A percentile compares a stretch with the other conserved stretches of the same genome.
Evolutionary conservation across 352 stramenopile genomes (phyloP).

Genomic region (Blastocystis sp.): DNA sequence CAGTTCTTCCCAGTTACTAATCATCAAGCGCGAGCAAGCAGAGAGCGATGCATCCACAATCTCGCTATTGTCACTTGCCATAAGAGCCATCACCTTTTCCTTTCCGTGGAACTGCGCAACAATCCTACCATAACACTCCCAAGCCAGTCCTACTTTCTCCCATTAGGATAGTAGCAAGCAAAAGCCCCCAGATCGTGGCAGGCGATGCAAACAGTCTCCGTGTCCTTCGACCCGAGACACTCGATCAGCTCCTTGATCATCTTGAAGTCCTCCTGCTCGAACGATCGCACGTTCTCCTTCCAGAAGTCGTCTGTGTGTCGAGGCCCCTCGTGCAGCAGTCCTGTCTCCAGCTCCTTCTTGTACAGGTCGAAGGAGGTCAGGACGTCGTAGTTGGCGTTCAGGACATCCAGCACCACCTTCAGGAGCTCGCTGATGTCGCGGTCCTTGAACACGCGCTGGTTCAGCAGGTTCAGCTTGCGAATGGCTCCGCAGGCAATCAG

Average conservation of each 20-base stretch:
- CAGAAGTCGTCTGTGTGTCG: constrained; percentile 51
- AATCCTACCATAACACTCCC: constrained; percentile 10
- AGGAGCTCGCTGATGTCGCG: constrained; percentile 15
- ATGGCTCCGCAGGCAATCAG: constrained; percentile 12
- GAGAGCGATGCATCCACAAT: constrained; percentile 44
- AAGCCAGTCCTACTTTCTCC: background rate
- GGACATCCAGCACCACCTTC: constrained; percentile 30
- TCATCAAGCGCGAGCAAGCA: constrained; percentile 53
- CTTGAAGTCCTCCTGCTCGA: constrained; percentile 55
- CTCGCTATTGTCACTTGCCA: constrained; percentile 43
- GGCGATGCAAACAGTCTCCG: constrained; percentile 28
- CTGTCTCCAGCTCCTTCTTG: background rate
- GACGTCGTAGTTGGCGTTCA: constrained; percentile 56
- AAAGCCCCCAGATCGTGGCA: constrained; percentile 17
- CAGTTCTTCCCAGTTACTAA: constrained; percentile 47
- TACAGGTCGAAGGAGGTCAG: constrained; percentile 53
- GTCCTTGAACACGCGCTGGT: constrained; percentile 60
- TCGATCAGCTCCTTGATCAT: constrained; percentile 35
- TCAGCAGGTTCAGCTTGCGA: constrained; percentile 59
- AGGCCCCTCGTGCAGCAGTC: background rate
- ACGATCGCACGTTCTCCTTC: constrained; percentile 58
- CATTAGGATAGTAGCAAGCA: constrained; percentile 28
- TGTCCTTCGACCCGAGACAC: background rate
- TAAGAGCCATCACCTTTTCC: constrained; percentile 48
- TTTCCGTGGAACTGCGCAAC: constrained; percentile 53